Base-by-base conservation (phyloP, 225 moss, liverwort and hornwort species). In the Asterella californica region DNA sequence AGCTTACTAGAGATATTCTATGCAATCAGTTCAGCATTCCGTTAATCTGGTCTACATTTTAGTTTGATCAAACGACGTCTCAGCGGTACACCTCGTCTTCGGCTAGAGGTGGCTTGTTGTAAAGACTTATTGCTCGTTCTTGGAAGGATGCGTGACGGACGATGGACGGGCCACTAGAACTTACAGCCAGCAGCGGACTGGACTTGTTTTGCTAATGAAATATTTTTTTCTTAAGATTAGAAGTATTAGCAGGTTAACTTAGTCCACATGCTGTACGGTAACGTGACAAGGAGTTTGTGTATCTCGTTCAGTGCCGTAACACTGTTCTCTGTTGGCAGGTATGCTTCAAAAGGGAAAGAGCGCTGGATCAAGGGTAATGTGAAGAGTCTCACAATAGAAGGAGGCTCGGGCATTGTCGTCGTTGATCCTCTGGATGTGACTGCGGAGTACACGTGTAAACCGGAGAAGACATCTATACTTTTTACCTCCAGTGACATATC, bases 351-450 rank as follows among this genome's bases (percentile, higher is more conserved):
- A 80, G 96, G 96, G 75, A 88, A 88, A 24, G 96, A 97, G 82
- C 90, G 84, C 74, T 93, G 94, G 94, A 91, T 97, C 80, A 97
- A 87, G 83, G 96, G 94, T 75, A 85, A 91, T 75, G 82, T 94
- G 50, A 94, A 97, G 88, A 91, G 91, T 60, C 93, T 97, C 72
- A 91, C 84, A 0, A 84, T 97, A 47, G 96, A 97, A 87, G 96
- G 96, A 72, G 94, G 96, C 64, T 97, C 96, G 65, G 94, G 96
- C 24, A 83, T 97, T 83, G 93, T 97, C 75, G 96, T 97, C 57
- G 91, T 97, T 78, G 93, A 94, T 82, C 96, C 96, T 82, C 66
- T 94, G 61, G 93, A 97, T 80, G 86, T 93, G 70, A 90, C 89
- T 81, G 94, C 86, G 63, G 94, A 97, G 74, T 97, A 97, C 86